phyloP scores from a whole-genome alignment of 192 early-diverging fungal species.

The Coemansia sp. region DNA sequence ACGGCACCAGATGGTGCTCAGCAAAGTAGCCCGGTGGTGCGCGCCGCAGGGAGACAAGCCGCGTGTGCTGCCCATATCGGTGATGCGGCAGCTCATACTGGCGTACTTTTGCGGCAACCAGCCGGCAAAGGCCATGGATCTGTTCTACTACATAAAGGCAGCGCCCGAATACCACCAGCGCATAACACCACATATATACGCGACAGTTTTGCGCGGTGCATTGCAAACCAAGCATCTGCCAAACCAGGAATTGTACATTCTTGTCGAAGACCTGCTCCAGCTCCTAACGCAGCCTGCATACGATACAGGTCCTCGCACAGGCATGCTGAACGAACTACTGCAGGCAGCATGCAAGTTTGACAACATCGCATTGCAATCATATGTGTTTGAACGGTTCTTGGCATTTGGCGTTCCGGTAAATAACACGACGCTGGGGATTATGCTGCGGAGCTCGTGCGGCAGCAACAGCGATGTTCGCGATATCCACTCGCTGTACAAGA shows the following conservation, averaged over 20 bases:
- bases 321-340: constrained; percentile 40
- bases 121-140: constrained; percentile 27
- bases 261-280: constrained; percentile 29
- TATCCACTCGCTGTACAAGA: constrained; percentile 19
- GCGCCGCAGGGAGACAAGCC: background rate
- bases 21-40: constrained; percentile 9
- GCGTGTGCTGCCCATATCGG: background rate
- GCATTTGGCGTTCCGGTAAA: constrained; percentile 14
- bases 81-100: constrained; percentile 32
- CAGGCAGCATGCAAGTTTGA: constrained; percentile 11
- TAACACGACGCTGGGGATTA: constrained; percentile 36
- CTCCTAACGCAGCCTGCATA: constrained; percentile 7
- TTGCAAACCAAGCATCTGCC: constrained; percentile 9
- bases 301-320: constrained; percentile 16
- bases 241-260: constrained; percentile 1
- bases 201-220: constrained; percentile 19
- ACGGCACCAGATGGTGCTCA: constrained; percentile 17
- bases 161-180: background rate
- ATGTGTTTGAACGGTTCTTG: constrained; percentile 26
- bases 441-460: constrained; percentile 15
- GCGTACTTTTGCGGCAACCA: constrained; percentile 36
- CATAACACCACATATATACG: constrained; percentile 34
- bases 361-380: constrained; percentile 10
- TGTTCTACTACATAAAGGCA: constrained; percentile 9
- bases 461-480: constrained; percentile 13